phyloP scores from a whole-genome alignment of 345 rosid genomes.

The Acer yangbiense region DNA sequence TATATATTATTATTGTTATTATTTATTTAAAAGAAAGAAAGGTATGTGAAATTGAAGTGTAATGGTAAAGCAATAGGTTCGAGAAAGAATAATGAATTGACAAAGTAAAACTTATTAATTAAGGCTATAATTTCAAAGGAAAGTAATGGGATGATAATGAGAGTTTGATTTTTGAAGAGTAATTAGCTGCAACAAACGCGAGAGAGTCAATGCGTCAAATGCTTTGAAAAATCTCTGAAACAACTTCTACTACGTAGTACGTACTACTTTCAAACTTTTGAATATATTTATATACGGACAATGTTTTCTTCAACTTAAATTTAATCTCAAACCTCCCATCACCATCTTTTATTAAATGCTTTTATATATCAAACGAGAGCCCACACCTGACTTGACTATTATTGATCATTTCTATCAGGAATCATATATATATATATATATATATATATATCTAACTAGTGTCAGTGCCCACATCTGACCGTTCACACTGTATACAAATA shows the following conservation, averaged over 20 bases:
- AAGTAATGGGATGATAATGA: neutral
- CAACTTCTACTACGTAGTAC: neutral
- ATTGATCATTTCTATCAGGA: too few species aligned
- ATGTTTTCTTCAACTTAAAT: neutral
- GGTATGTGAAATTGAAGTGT: too few species aligned
- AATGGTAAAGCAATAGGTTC: too few species aligned
- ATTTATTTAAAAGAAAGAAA: too few species aligned
- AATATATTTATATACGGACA: neutral
- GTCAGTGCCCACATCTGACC: neutral
- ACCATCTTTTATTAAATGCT: neutral
- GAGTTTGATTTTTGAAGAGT: constrained; percentile 18
- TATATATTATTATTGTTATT: too few species aligned
- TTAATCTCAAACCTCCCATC: too few species aligned
- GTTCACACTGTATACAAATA: neutral
- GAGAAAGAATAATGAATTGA: too few species aligned
- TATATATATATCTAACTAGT: too few species aligned
- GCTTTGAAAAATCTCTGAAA: constrained; percentile 1
- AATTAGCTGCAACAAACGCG: constrained; percentile 14
- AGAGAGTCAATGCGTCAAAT: constrained; percentile 21
- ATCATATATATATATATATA: too few species aligned
- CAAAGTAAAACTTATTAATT: neutral
- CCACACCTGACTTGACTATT: neutral
- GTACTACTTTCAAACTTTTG: constrained; percentile 12
- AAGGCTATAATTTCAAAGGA: neutral
- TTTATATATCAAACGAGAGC: neutral